phyloP scores from a whole-genome alignment of 2,329 filamentous ascomycete species.

The Aspergillus neotritici region DNA sequence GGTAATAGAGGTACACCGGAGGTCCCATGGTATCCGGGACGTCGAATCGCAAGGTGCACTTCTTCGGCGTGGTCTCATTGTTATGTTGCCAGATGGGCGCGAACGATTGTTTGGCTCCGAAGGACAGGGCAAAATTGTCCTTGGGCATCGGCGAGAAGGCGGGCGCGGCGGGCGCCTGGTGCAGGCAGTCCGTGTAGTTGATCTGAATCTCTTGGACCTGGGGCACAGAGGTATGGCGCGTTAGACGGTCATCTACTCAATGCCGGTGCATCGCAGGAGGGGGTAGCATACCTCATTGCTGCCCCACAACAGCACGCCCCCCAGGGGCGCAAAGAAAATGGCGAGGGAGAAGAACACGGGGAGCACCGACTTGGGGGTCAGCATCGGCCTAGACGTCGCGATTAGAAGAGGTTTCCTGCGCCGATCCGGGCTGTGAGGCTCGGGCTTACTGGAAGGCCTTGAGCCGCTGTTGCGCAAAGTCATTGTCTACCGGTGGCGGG shows the following conservation, averaged over 20 bases:
- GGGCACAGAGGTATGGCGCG: too few species aligned
- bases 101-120: conserved; percentile 44
- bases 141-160: not conserved
- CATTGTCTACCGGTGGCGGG: too few species aligned
- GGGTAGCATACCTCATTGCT: conserved; percentile 61
- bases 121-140: conserved; percentile 7
- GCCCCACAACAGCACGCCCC: conserved; percentile 77
- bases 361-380: conserved; percentile 88
- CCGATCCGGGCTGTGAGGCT: too few species aligned
- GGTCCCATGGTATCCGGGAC: conserved; percentile 73
- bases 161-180: too few species aligned
- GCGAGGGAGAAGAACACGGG: conserved; percentile 88
- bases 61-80: conserved; percentile 64
- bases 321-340: conserved; percentile 88
- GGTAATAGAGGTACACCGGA: conserved; percentile 90
- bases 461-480: too few species aligned
- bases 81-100: conserved; percentile 54
- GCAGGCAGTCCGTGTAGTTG: conserved; percentile 75
- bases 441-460: too few species aligned
- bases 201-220: conserved; percentile 86
- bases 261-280: conserved; percentile 7
- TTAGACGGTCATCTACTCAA: not conserved
- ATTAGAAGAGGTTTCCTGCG: too few species aligned
- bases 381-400: conserved; percentile 62
- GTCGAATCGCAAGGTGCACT: conserved; percentile 70